These are phyloP conservation scores for Leccinum imitatum DNA, from an alignment of 768 basidiomycete genomes.

Conservation along the genomic window DNA sequence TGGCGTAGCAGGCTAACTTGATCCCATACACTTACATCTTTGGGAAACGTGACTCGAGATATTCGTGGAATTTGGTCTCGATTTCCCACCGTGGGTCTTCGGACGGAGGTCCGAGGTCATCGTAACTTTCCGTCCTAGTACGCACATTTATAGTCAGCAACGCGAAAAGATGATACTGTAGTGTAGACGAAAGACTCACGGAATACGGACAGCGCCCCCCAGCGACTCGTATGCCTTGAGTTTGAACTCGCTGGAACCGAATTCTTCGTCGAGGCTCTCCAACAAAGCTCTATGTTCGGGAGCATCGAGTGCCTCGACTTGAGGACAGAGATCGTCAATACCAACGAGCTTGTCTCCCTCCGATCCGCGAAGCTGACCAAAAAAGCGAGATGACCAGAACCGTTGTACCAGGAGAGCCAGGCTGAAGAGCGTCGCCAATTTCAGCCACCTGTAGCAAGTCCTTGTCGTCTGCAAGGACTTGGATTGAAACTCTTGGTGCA, in stretches of 20 bases:
- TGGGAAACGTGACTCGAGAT: slow-evolving; percentile 50
- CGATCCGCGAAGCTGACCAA: not conserved
- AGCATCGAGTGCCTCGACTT: slow-evolving; percentile 19
- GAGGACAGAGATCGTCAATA: slow-evolving; percentile 28
- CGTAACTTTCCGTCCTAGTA: slow-evolving; percentile 52
- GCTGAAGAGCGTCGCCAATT: slow-evolving; percentile 10
- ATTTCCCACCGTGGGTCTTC: slow-evolving; percentile 45
- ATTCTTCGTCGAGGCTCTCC: slow-evolving; percentile 24
- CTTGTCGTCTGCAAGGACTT: not conserved
- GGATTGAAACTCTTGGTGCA: not conserved
- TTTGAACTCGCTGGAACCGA: slow-evolving; percentile 27
- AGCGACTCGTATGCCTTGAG: slow-evolving; percentile 33
- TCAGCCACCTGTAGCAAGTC: not conserved
- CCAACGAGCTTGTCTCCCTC: not conserved
- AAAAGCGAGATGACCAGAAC: slow-evolving; percentile 4
- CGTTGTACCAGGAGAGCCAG: slow-evolving; percentile 6
- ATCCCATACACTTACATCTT: slow-evolving; percentile 43
- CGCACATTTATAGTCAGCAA: not conserved
- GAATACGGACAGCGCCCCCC: slow-evolving; percentile 37
- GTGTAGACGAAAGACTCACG: slow-evolving; percentile 15
- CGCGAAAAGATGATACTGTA: too few species aligned
- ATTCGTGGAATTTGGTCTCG: slow-evolving; percentile 26
- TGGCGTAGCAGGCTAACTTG: not conserved
- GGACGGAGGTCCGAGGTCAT: slow-evolving; percentile 47
- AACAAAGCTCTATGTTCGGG: slow-evolving; percentile 20